phyloP scores from a whole-genome alignment of 345 rosid genomes.

The Barbarea vulgaris region DNA sequence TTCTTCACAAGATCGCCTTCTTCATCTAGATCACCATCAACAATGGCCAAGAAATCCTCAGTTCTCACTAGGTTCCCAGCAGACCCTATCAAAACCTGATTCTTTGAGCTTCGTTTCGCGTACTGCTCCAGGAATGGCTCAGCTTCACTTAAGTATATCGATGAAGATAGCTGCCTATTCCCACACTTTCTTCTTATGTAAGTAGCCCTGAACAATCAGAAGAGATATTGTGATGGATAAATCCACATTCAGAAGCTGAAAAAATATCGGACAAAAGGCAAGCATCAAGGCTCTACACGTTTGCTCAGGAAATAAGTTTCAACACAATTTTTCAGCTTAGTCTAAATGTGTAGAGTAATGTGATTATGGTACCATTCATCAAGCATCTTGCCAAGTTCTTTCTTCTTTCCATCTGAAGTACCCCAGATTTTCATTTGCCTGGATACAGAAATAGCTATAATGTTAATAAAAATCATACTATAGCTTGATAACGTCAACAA shows the following conservation, averaged over 20 bases:
- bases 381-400: slow-evolving; percentile 82
- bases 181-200: slow-evolving; percentile 73
- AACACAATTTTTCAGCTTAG: slow-evolving; percentile 3
- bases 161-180: slow-evolving; percentile 67
- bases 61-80: slow-evolving; percentile 77
- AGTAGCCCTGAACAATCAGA: slow-evolving; percentile 60
- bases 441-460: slow-evolving; percentile 26
- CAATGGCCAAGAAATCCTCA: slow-evolving; percentile 82
- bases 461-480: background rate
- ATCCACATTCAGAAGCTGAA: slow-evolving; percentile 9
- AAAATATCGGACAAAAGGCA: background rate
- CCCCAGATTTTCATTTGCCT: slow-evolving; percentile 97
- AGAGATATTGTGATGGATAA: background rate
- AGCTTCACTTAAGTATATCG: slow-evolving; percentile 81
- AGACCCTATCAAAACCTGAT: slow-evolving; percentile 83
- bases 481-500: slow-evolving; percentile 5
- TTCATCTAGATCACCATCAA: slow-evolving; percentile 78
- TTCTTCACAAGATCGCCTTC: slow-evolving; percentile 84
- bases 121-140: slow-evolving; percentile 94
- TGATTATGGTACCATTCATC: slow-evolving; percentile 79
- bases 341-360: slow-evolving; percentile 30
- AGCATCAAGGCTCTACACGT: slow-evolving; percentile 7
- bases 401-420: slow-evolving; percentile 80
- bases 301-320: slow-evolving; percentile 4
- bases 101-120: slow-evolving; percentile 67